A percentile compares a stretch with the other conserved stretches of the same genome.
phyloP scores from a whole-genome alignment of 257 asterid species.

The Cruciata laevipes region DNA sequence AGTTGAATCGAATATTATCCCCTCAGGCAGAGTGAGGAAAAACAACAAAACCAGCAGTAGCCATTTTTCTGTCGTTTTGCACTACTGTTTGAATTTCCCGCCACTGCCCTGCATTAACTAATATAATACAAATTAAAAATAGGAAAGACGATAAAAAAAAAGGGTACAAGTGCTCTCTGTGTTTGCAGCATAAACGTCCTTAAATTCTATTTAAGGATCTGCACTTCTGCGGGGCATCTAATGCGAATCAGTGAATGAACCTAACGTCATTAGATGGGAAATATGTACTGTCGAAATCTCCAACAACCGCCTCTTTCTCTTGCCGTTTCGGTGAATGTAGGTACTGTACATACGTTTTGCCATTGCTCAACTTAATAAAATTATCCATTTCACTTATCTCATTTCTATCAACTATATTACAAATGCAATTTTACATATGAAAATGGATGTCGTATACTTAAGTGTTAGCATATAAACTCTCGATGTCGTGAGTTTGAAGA shows the following conservation, averaged over 20 bases:
- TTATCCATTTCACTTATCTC: too few species aligned
- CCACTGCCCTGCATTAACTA: neutral
- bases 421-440: too few species aligned
- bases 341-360: neutral
- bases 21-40: neutral
- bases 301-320: neutral
- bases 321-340: neutral
- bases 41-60: neutral
- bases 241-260: neutral
- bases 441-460: too few species aligned
- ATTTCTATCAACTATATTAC: too few species aligned
- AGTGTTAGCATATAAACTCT: too few species aligned
- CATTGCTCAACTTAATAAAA: neutral
- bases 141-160: too few species aligned
- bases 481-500: too few species aligned
- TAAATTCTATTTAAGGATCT: neutral
- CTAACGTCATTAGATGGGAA: neutral
- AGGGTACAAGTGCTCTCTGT: neutral
- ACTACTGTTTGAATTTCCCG: neutral
- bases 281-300: neutral
- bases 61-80: neutral
- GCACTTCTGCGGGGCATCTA: neutral
- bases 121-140: too few species aligned
- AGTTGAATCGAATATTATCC: neutral
- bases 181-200: neutral